phyloP scores from a whole-genome alignment of 345 rosid genomes.

The Physaria fendleri region DNA sequence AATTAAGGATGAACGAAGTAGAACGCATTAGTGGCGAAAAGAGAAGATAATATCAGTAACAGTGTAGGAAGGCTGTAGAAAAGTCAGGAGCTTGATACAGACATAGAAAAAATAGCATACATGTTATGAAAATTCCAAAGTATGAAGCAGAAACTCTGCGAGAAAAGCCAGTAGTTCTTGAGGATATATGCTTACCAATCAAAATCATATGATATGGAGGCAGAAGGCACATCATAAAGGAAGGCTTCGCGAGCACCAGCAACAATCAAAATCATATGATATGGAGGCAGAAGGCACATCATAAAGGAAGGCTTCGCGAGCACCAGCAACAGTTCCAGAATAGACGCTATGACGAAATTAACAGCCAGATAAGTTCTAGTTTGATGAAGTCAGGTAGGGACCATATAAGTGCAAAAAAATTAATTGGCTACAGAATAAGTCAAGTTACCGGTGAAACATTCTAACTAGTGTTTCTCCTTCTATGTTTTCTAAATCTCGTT shows the following conservation, averaged over 20 bases:
- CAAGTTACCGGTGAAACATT: not conserved
- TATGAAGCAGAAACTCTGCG: not conserved
- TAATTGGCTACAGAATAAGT: not conserved
- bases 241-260: conserved; percentile 97
- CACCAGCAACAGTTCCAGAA: conserved; percentile 97
- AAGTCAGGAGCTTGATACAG: not conserved
- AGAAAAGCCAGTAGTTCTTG: not conserved
- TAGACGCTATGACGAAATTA: conserved; percentile 49
- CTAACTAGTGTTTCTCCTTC: not conserved
- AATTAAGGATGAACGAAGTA: not conserved
- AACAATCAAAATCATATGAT: conserved; percentile 68
- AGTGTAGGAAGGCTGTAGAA: not conserved
- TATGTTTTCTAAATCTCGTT: not conserved
- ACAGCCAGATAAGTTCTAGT: conserved; percentile 1
- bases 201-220: conserved; percentile 56
- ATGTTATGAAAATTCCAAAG: not conserved
- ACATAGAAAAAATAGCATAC: not conserved
- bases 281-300: conserved; percentile 68
- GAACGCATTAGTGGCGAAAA: not conserved
- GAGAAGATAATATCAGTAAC: not conserved
- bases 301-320: conserved; percentile 87
- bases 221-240: conserved; percentile 66
- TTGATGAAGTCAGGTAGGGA: not conserved
- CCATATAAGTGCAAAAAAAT: not conserved
- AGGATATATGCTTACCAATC: conserved; percentile 52